Base-by-base conservation (phyloP, 1,139 yeast species). In the Lodderomyces parapsilosis region DNA sequence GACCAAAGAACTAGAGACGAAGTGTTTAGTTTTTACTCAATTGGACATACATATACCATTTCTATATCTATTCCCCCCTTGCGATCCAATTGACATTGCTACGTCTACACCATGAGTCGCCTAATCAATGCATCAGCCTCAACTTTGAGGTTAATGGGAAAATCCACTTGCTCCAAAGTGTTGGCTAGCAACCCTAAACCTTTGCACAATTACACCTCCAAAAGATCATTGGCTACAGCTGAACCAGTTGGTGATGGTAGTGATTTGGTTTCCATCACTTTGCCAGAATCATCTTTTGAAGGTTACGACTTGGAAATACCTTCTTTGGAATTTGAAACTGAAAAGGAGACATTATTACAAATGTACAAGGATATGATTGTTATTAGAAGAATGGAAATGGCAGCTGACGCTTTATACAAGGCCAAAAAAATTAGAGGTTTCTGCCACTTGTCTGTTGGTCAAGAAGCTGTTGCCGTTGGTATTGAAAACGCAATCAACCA, bases 381-480 rank as follows among this genome's bases (percentile, higher is more conserved):
- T 55, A 83, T 91, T 62, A 83, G 99, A 78, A 87, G 99, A 72
- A 83, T 93, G 93, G 99, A 93, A 74, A 91, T 93, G 96, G 96
- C 97, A 31, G 83, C 98, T 46, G 99, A 93, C 64, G 98, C 98
- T 30, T 76, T 94, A 54, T 93, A 93, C 79, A 93, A 93, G 77
- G 96, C 98, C 62, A 93, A 93, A 78, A 90, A 93, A 75, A 91
- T 93, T 62, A 82, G 98, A 74, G 99, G 99, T 56, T 93, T 93
- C 83, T 90, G 99, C 73, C 99, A 93, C 71, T 80, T 94, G 74
- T 88, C 96, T n/a, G 91, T 88, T 51, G 99, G 99, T 61, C 99
- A 93, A 74, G 99, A 93, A 75, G 99, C 99, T 50, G 81, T 93
- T 68, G 96, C 99, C 49, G 97, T 91, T 51, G 99, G 99, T 66